Evolutionary conservation across 2,329 filamentous ascomycete species (phyloP).

Genomic region (Exophiala dermatitidis): DNA sequence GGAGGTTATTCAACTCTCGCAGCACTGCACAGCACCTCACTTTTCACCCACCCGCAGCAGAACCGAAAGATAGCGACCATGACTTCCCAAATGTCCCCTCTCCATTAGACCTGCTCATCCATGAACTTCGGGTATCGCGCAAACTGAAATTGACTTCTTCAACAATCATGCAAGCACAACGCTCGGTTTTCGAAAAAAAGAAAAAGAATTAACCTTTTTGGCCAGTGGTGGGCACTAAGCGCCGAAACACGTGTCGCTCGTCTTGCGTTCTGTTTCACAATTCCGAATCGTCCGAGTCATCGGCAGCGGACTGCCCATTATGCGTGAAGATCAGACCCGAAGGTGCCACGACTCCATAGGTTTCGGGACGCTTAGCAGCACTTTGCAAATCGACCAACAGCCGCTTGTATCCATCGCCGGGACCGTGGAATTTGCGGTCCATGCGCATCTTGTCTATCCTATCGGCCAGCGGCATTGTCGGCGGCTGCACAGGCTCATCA

Average conservation of each 20-base stretch:
- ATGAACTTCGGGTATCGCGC: too few species aligned
- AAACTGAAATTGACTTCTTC: too few species aligned
- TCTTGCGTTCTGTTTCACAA: not conserved
- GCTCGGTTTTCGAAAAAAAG: too few species aligned
- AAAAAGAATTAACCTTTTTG: too few species aligned
- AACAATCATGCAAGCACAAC: too few species aligned
- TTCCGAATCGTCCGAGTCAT: not conserved
- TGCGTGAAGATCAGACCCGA: not conserved
- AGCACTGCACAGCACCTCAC: not conserved
- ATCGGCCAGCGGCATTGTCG: too few species aligned
- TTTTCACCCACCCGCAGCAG: not conserved
- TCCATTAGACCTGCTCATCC: not conserved
- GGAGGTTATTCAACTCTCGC: not conserved
- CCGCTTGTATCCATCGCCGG: not conserved
- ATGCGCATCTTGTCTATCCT: too few species aligned
- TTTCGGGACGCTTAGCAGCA: not conserved
- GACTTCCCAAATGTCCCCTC: not conserved
- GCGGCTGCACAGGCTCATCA: too few species aligned
- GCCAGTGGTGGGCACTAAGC: too few species aligned
- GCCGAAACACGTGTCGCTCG: too few species aligned
- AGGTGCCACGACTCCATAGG: not conserved
- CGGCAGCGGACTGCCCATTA: not conserved
- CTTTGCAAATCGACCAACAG: slow-evolving; percentile 1
- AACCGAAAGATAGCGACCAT: not conserved
- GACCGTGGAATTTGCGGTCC: too few species aligned